Conservation (phyloP, 371 early-diverging fungal genomes). For the Gilbertella persicaria region DNA sequence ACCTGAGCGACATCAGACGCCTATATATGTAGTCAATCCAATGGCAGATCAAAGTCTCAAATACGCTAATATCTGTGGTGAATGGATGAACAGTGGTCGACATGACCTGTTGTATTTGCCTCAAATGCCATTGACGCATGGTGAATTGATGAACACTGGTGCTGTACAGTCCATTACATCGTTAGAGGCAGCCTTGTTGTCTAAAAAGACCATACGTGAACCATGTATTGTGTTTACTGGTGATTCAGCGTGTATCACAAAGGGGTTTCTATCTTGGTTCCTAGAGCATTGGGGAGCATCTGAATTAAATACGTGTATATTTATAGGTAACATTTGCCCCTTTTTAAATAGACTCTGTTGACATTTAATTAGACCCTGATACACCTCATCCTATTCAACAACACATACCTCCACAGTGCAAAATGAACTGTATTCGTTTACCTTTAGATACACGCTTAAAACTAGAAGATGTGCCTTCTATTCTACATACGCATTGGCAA, state of each 20-base stretch:
- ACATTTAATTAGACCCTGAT: conserved; percentile 19
- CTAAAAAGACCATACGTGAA: conserved; percentile 42
- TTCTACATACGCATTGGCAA: conserved; percentile 22
- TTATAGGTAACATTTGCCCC: conserved; percentile 23
- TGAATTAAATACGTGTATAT: conserved; percentile 29
- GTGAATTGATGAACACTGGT: conserved; percentile 48
- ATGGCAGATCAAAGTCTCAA: conserved; percentile 77
- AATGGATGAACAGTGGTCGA: conserved; percentile 77
- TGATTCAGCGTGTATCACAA: conserved; percentile 34
- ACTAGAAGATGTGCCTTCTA: conserved; percentile 22
- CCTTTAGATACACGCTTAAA: conserved; percentile 33
- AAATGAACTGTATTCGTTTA: conserved; percentile 23
- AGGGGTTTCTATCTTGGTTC: conserved; percentile 37
- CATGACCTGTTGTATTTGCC: conserved; percentile 62
- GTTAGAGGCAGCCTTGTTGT: conserved; percentile 39
- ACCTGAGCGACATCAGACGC: conserved; percentile 41
- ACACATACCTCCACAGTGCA: conserved; percentile 9
- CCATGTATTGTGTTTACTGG: conserved; percentile 74
- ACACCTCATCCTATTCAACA: conserved; percentile 6
- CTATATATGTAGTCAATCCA: conserved; percentile 74
- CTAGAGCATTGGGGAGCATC: conserved; percentile 33
- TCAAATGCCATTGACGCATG: conserved; percentile 59
- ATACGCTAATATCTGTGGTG: conserved; percentile 84
- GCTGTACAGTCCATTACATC: conserved; percentile 31
- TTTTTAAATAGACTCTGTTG: background rate